phyloP scores from a whole-genome alignment of 2,329 filamentous ascomycete species.

The Trichoderma koningiopsis region DNA sequence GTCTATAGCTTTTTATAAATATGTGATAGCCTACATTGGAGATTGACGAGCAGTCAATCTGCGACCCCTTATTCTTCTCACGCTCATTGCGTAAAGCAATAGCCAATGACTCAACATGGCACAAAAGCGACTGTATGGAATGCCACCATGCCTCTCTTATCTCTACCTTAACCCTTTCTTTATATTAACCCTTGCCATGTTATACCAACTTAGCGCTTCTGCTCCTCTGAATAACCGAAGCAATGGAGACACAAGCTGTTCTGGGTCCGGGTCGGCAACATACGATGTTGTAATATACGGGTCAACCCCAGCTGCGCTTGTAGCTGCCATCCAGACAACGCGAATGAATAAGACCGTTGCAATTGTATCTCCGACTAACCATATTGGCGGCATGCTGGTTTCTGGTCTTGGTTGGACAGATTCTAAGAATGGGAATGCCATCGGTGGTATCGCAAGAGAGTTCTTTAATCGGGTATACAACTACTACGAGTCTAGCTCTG shows the following conservation, averaged over 20 bases:
- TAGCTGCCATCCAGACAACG: constrained; percentile 28
- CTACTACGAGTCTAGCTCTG: constrained; percentile 2
- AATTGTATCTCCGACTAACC: constrained; percentile 25
- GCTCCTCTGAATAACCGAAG: not conserved
- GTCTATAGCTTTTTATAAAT: not conserved
- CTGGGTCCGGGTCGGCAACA: not conserved
- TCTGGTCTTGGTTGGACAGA: constrained; percentile 31
- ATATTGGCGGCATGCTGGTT: constrained; percentile 25
- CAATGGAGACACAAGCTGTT: not conserved
- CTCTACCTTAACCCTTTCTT: not conserved
- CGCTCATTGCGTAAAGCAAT: not conserved
- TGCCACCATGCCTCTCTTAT: not conserved
- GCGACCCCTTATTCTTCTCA: not conserved
- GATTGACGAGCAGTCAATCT: not conserved
- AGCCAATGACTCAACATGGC: not conserved
- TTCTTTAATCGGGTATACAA: constrained; percentile 12
- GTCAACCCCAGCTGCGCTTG: constrained; percentile 29
- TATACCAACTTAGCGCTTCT: not conserved
- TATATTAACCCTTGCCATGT: not conserved
- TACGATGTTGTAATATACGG: constrained; percentile 30
- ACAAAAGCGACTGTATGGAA: not conserved
- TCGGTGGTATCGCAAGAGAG: constrained; percentile 20
- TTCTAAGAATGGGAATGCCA: constrained; percentile 20
- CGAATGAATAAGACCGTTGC: constrained; percentile 27
- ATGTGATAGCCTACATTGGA: not conserved